Conservation (phyloP, 257 asterid species). For the Primulina eburnea region DNA sequence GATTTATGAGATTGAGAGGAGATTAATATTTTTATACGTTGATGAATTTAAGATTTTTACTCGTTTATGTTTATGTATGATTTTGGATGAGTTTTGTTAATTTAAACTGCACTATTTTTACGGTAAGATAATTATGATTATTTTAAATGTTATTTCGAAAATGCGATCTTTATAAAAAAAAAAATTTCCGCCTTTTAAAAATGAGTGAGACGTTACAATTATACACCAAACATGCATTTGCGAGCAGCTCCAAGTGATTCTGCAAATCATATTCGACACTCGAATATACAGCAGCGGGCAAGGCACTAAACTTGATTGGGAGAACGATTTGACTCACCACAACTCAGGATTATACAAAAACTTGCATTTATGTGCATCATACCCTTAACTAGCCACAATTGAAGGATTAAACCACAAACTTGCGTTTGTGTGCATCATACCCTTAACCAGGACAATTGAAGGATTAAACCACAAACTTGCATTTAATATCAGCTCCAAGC, state of each 20-base stretch:
- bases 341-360: conserved; percentile 4
- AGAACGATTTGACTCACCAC: conserved; percentile 16
- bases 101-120: no score
- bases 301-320: conserved; percentile 1
- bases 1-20: no score
- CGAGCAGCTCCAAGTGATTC: background rate
- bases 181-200: no score
- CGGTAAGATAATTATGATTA: no score
- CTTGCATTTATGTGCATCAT: conserved; percentile 14
- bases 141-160: no score
- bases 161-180: no score
- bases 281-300: background rate
- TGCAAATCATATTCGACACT: background rate
- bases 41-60: no score
- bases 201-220: no score
- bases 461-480: background rate
- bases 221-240: background rate
- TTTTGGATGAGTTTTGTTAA: no score
- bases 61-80: no score
- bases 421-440: conserved; percentile 1
- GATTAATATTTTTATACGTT: no score
- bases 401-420: background rate
- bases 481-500: background rate
- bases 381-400: background rate
- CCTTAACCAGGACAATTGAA: background rate